phyloP scores from a whole-genome alignment of 2,329 filamentous ascomycete genomes.

The Aspergillus sp. region DNA sequence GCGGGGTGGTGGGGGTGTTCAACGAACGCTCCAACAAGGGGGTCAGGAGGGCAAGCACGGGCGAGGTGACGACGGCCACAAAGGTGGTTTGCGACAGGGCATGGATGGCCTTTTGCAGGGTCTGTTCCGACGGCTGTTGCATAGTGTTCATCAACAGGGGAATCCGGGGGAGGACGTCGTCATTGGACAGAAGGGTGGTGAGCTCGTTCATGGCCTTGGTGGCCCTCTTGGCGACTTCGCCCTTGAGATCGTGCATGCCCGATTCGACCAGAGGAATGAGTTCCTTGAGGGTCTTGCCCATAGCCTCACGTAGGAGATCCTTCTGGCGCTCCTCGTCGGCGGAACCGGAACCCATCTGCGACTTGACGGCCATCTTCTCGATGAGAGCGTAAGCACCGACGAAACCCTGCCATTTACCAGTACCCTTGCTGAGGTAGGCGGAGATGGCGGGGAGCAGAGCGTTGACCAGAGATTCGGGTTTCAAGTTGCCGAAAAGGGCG shows the following conservation, averaged over 20 bases:
- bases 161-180: slow-evolving; percentile 89
- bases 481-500: slow-evolving; percentile 71
- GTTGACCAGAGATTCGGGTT: slow-evolving; percentile 72
- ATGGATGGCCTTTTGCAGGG: slow-evolving; percentile 91
- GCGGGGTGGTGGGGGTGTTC: slow-evolving; percentile 81
- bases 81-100: slow-evolving; percentile 98
- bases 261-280: slow-evolving; percentile 86
- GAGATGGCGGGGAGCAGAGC: slow-evolving; percentile 72
- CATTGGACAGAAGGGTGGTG: slow-evolving; percentile 85
- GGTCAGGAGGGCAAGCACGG: slow-evolving; percentile 87
- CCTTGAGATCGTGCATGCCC: slow-evolving; percentile 95
- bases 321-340: slow-evolving; percentile 81
- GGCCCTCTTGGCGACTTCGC: slow-evolving; percentile 77
- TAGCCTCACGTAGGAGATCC: slow-evolving; percentile 79
- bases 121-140: slow-evolving; percentile 84
- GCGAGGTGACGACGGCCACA: slow-evolving; percentile 90
- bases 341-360: slow-evolving; percentile 74
- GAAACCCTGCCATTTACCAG: slow-evolving; percentile 95
- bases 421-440: slow-evolving; percentile 70
- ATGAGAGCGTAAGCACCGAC: slow-evolving; percentile 79
- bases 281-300: slow-evolving; percentile 71
- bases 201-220: slow-evolving; percentile 85
- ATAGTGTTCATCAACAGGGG: slow-evolving; percentile 90
- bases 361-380: slow-evolving; percentile 91
- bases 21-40: slow-evolving; percentile 90